Conservation (phyloP, 2,329 filamentous ascomycete genomes). For the Penicillium paneum region DNA sequence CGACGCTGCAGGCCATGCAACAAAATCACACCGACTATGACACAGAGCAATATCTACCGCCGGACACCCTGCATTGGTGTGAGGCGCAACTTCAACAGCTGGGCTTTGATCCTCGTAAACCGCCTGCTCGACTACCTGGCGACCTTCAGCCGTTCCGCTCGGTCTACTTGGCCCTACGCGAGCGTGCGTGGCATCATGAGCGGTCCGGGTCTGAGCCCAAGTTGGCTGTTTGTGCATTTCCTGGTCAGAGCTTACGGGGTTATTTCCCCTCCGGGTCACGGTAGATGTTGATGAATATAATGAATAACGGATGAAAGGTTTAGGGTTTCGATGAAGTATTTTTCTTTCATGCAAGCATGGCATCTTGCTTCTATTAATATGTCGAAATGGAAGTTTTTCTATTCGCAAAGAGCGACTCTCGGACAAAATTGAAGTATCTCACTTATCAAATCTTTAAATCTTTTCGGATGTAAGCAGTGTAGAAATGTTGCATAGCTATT, state of each 20-base stretch:
- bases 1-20: constrained; percentile 2
- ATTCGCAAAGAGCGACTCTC: neutral
- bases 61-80: constrained; percentile 7
- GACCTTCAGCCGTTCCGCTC: constrained; percentile 9
- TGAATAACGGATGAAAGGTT: neutral
- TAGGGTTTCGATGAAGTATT: neutral
- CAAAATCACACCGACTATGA: neutral
- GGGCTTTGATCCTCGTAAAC: constrained; percentile 7
- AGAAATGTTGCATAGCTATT: neutral
- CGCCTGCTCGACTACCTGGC: constrained; percentile 1
- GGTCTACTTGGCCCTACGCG: constrained; percentile 4
- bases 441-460: neutral
- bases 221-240: neutral
- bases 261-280: constrained; percentile 1
- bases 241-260: neutral
- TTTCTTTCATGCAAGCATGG: neutral
- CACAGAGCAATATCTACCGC: constrained; percentile 10
- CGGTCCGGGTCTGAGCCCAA: neutral
- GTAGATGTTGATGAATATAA: neutral
- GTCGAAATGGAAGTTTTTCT: neutral
- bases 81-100: constrained; percentile 6
- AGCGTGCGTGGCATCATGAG: constrained; percentile 7
- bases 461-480: neutral
- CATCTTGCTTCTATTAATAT: neutral
- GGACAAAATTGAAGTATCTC: neutral